These are phyloP conservation scores for Hypseocharis bilobata DNA, from an alignment of 441 rosid species.

Conservation along the genomic window DNA sequence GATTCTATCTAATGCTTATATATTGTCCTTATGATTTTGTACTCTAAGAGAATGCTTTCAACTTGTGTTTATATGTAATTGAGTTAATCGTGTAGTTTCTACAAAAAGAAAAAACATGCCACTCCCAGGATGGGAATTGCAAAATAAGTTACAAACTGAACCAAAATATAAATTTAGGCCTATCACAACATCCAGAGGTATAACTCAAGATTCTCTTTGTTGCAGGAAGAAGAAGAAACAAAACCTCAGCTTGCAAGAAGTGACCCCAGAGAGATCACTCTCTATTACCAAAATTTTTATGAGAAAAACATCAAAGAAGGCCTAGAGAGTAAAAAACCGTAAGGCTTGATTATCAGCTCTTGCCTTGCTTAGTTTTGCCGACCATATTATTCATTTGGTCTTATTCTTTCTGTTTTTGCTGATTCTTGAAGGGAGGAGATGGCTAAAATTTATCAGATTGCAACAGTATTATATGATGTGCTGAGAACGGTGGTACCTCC, in stretches of 20 bases:
- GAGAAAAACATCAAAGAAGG: slow-evolving; percentile 47
- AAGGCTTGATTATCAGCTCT: slow-evolving; percentile 27
- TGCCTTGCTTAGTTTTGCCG: slow-evolving; percentile 12
- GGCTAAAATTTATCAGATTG: slow-evolving; percentile 74
- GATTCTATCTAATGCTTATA: background rate
- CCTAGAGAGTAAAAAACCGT: slow-evolving; percentile 61
- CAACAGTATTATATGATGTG: slow-evolving; percentile 74
- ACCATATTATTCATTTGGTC: slow-evolving; percentile 16
- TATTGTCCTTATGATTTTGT: too few species aligned
- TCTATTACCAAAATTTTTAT: slow-evolving; percentile 56
- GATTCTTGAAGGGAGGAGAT: slow-evolving; percentile 72
- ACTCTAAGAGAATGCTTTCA: slow-evolving; percentile 1
- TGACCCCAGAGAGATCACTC: slow-evolving; percentile 67
- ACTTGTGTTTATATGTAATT: too few species aligned
- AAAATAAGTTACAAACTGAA: too few species aligned
- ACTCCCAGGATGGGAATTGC: too few species aligned
- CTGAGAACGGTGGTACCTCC: slow-evolving; percentile 49
- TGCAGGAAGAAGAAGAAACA: slow-evolving; percentile 62
- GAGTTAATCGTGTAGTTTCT: too few species aligned
- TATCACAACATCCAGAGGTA: too few species aligned
- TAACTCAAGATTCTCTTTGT: slow-evolving; percentile 21
- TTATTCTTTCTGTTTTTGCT: slow-evolving; percentile 19
- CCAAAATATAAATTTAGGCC: too few species aligned
- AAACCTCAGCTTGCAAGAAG: slow-evolving; percentile 33
- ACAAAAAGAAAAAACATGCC: too few species aligned